phyloP scores from a whole-genome alignment of 2,329 filamentous ascomycete species.

The Aureobasidium sp. region DNA sequence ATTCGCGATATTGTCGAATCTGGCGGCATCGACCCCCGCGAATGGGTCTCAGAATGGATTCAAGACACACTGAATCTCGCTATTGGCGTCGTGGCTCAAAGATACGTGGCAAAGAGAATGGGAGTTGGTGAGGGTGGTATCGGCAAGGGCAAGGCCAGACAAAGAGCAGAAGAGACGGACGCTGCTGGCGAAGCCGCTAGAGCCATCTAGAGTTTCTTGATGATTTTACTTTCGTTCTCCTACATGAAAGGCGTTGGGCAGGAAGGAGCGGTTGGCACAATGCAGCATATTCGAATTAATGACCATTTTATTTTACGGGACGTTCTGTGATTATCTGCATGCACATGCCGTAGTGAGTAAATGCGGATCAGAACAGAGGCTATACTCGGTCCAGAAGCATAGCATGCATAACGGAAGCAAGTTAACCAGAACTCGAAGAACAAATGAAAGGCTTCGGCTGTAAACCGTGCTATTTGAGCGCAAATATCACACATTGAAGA shows the following conservation, averaged over 20 bases:
- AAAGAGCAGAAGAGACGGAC: constrained; percentile 48
- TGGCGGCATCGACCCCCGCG: constrained; percentile 77
- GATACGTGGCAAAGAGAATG: constrained; percentile 93
- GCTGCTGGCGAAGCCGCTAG: constrained; percentile 54
- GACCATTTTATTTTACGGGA: neutral
- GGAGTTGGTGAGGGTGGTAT: constrained; percentile 79
- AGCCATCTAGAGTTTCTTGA: constrained; percentile 31
- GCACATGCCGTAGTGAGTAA: too few species aligned
- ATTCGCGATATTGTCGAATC: constrained; percentile 74
- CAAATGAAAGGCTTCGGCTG: too few species aligned
- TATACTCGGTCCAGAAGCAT: too few species aligned
- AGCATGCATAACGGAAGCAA: too few species aligned
- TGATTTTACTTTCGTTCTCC: too few species aligned
- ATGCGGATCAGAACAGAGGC: too few species aligned
- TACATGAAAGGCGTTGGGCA: neutral
- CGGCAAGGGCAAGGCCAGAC: constrained; percentile 50
- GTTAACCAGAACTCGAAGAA: too few species aligned
- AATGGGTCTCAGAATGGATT: constrained; percentile 97
- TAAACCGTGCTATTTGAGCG: too few species aligned
- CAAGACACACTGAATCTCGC: constrained; percentile 75
- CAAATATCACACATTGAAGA: too few species aligned
- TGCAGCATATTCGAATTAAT: neutral
- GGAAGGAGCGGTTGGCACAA: neutral
- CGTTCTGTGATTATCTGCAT: too few species aligned
- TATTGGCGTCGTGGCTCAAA: constrained; percentile 81